Percentiles rank a stretch among this genome's conserved stretches.
phyloP scores from a whole-genome alignment of 495 filamentous ascomycete species.

The Astrothelium macrocarpum region DNA sequence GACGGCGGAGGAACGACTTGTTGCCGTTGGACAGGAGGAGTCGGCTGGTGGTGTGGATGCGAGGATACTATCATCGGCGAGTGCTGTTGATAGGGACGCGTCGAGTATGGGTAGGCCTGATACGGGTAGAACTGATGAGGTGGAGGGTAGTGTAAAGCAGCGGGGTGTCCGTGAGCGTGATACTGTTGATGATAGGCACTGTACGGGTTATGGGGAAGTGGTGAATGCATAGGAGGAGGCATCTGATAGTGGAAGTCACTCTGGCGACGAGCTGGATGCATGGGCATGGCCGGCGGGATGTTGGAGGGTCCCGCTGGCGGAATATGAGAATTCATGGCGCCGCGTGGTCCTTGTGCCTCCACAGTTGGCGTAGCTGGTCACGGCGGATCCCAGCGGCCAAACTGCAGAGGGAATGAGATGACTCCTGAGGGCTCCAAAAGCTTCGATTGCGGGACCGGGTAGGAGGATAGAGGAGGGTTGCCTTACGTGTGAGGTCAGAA shows the following conservation, averaged over 20 bases:
- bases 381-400: slow-evolving; percentile 1
- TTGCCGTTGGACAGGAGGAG: slow-evolving; percentile 17
- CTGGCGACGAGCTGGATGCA: slow-evolving; percentile 28
- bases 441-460: background rate
- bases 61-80: slow-evolving; percentile 33
- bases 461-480: no score
- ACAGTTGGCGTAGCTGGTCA: background rate
- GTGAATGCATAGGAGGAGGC: slow-evolving; percentile 29
- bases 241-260: slow-evolving; percentile 28
- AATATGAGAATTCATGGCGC: slow-evolving; percentile 3
- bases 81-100: slow-evolving; percentile 19
- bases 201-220: slow-evolving; percentile 27
- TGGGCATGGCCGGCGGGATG: slow-evolving; percentile 24
- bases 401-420: background rate
- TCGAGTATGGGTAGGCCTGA: slow-evolving; percentile 18
- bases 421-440: background rate
- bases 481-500: no score
- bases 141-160: slow-evolving; percentile 24
- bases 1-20: slow-evolving; percentile 14
- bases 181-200: slow-evolving; percentile 25
- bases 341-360: background rate
- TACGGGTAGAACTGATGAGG: slow-evolving; percentile 24
- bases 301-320: slow-evolving; percentile 9
- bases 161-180: slow-evolving; percentile 23
- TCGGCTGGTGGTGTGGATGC: slow-evolving; percentile 25